Evolutionary conservation across 352 stramenopile genomes (phyloP), one percentile per base, ranked within the genome.

Genomic region (Globisporangium canariense): DNA sequence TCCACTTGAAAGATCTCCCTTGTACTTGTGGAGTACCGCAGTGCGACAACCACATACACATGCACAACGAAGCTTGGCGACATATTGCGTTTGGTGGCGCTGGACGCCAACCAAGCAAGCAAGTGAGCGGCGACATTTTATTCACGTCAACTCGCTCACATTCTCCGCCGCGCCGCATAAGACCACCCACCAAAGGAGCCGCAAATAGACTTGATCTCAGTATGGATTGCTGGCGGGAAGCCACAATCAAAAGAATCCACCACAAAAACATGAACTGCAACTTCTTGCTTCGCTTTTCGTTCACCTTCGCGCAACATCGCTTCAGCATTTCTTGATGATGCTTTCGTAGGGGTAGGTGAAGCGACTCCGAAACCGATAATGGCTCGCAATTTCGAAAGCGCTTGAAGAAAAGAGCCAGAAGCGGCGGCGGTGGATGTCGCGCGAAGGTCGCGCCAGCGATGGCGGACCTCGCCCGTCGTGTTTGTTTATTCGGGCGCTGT

Each of bases 371-470:
- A 47, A 28, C 25, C 25, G 25, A 28, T 28, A 28, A n/a, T 47
- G 41, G 16, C 1, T 43, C 4, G 16, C 16, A 45, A 30, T 62
- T 16, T 54, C 2, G 2, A 50, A 41, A 41, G 36, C 9, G 10
- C 4, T 14, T 54, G 14, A 5, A 11, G 45, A 60, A 66, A 60
- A 55, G 58, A 63, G 58, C 58, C 58, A 63, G 58, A 66, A 62
- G 43, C 32, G 20, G 9, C 28, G 43, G 1, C 4, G 25, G 30
- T 8, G 22, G 14, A 60, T 14, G 60, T 66, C 51, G 60, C 51
- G 40, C 60, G 60, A 66, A 66, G 51, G 60, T 66, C 38, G 18
- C 18, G 3, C 51, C 25, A 66, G 49, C 1, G 20, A 30, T 5
- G 11, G 9, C 25, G 13, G 36, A 41, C 36, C 9, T 41, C 36